Conservation (phyloP, 345 rosid genomes). For the Brassica incana region DNA sequence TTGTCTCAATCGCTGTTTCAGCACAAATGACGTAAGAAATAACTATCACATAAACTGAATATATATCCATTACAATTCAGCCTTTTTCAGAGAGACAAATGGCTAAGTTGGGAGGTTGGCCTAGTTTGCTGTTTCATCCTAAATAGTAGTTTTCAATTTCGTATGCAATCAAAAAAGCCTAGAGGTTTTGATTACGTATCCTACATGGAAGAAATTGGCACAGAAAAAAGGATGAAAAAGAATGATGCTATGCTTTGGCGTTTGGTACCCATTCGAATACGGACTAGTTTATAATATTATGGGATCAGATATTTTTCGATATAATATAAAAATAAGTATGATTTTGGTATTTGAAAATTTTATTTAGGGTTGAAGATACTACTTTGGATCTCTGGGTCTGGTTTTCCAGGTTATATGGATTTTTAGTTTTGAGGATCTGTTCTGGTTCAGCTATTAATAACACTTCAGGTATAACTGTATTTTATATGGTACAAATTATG, state of each 20-base stretch:
- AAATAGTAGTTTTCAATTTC: background rate
- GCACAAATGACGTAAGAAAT: background rate
- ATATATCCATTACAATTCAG: background rate
- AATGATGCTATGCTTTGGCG: no score
- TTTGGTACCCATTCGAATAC: no score
- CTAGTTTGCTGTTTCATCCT: background rate
- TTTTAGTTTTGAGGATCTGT: background rate
- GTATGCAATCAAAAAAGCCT: slow-evolving; percentile 12
- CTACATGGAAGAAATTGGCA: slow-evolving; percentile 11
- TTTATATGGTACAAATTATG: background rate
- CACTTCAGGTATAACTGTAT: background rate
- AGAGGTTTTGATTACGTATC: slow-evolving; percentile 20
- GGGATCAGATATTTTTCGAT: background rate
- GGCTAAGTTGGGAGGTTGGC: background rate
- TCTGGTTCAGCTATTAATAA: background rate
- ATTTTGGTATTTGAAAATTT: background rate
- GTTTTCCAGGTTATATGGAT: background rate
- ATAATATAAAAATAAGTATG: no score
- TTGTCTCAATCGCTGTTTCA: slow-evolving; percentile 88
- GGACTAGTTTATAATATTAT: background rate
- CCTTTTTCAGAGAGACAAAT: background rate
- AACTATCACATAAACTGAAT: background rate
- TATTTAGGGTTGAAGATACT: background rate
- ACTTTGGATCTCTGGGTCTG: background rate
- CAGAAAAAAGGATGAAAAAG: background rate